Evolutionary conservation across 2,329 filamentous ascomycete species (phyloP).

Genomic region (Colletotrichum lindemuthianum): DNA sequence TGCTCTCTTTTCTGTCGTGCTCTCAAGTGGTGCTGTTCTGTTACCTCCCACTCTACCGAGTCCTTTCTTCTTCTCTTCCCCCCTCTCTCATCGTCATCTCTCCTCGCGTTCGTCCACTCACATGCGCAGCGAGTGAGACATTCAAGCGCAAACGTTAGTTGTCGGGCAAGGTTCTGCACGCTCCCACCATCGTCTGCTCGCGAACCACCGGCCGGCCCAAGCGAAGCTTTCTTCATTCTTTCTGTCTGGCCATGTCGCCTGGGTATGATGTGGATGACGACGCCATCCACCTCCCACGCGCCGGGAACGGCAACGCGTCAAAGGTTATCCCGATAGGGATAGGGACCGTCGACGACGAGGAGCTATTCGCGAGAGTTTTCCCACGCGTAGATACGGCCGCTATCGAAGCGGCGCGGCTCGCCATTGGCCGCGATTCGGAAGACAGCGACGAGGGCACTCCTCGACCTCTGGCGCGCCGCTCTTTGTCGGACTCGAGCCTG

Average conservation of each 20-base stretch:
- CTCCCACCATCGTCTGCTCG: neutral
- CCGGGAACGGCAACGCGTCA: conserved; percentile 15
- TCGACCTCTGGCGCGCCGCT: conserved; percentile 7
- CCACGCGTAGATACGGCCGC: conserved; percentile 22
- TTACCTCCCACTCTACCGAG: neutral
- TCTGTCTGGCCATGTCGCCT: conserved; percentile 14
- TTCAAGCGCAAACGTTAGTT: neutral
- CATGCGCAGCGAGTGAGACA: conserved; percentile 21
- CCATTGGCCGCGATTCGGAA: conserved; percentile 7
- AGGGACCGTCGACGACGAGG: conserved; percentile 28
- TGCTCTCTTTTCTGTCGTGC: neutral
- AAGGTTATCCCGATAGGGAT: conserved; percentile 17
- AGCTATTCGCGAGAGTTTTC: conserved; percentile 19
- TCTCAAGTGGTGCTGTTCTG: neutral
- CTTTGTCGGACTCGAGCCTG: conserved; percentile 16
- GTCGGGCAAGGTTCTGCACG: conserved; percentile 7
- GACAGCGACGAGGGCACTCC: conserved; percentile 8
- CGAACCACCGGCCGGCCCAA: neutral
- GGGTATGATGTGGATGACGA: conserved; percentile 25
- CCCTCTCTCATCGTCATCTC: neutral
- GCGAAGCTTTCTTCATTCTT: neutral
- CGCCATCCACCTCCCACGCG: conserved; percentile 1
- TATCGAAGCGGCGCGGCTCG: conserved; percentile 10
- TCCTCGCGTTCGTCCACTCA: conserved; percentile 4
- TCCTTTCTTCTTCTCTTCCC: neutral